Percentiles rank a stretch among this genome's conserved stretches.
These are phyloP conservation scores for Botrytis deweyae DNA, from an alignment of 2,329 filamentous ascomycete genomes.

Conservation along the genomic window DNA sequence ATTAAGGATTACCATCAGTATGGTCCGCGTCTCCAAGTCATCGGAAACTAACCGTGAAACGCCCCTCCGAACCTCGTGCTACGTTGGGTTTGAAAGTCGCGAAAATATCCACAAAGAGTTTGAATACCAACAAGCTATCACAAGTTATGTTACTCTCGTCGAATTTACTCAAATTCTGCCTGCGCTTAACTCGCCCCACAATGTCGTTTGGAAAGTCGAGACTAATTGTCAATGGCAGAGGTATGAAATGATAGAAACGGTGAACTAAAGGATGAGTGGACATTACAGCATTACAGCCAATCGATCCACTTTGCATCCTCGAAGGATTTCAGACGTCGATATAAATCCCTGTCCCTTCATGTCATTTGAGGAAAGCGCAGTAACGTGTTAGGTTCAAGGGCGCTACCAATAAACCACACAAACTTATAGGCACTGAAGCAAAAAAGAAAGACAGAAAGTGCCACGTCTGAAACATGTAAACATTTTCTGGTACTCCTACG, in stretches of 20 bases:
- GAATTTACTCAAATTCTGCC: neutral
- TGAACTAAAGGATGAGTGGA: conserved; percentile 1
- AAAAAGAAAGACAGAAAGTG: neutral
- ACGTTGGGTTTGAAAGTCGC: neutral
- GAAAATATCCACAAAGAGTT: neutral
- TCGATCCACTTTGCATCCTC: conserved; percentile 8
- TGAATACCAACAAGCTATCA: neutral
- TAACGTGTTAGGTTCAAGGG: neutral
- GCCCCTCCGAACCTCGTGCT: neutral
- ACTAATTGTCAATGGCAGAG: neutral
- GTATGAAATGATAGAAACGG: conserved; percentile 1
- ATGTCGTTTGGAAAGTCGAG: neutral
- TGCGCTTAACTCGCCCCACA: neutral
- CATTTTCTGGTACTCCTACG: neutral
- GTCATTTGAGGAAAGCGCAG: neutral
- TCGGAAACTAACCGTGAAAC: conserved; percentile 7
- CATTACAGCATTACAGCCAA: conserved; percentile 1
- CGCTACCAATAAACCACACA: neutral
- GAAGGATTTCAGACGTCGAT: conserved; percentile 11
- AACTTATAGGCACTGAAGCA: neutral
- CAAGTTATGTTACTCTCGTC: neutral
- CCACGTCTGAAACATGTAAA: conserved; percentile 9
- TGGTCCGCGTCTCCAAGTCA: conserved; percentile 8
- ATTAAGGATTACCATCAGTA: conserved; percentile 9
- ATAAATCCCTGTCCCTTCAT: neutral